Evolutionary conservation across 176 grass and related monocot genomes (phyloP), one percentile per base, ranked within the genome.

Genomic region (Miscanthus lutarioriparius): DNA sequence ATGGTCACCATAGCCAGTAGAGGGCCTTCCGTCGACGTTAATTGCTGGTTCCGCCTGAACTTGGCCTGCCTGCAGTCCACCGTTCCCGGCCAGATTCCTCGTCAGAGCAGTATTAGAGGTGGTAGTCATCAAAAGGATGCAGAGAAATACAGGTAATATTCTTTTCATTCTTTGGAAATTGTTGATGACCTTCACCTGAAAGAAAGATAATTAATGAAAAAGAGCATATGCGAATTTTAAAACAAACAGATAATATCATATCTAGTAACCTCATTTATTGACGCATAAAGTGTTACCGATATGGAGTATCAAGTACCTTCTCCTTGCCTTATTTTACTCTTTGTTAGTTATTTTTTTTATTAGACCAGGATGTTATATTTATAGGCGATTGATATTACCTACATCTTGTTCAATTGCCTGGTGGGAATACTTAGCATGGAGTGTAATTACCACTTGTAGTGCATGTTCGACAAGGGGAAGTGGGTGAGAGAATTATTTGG

Each of bases 1-100:
- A 44, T 88, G 87, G 2, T 84, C 56, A 23, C 86, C 86, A 28
- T 66, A 26, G 35, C 87, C 86, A 1, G 81, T 28, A 27, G 67
- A 66, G 9, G 67, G 59, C 35, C 4, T 54, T 4, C 81, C 75
- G 10, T 73, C 36, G 7, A 74, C 7, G 1, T 45, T 11, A 49
- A 79, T 39, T 10, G 1, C 64, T 36, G 1, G 20, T 35, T 71
- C 39, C 8, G 1, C 22, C 43, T 47, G 67, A 26, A 80, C 41
- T 14, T 74, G 35, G 8, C 8, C 36, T 35, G 36, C 51, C 36
- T 45, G 67, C 25, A 67, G 44, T 16, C 9, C 36, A 10, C 5
- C 58, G 15, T 45, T 28, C 41, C 33, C 45, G 0, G 9, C 26
- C 36, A 88, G 39, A 4, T 59, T 84, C 43, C 87, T 74, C 5